Conservation (phyloP, 352 stramenopile species). For the Phytopythium mirpurense region DNA sequence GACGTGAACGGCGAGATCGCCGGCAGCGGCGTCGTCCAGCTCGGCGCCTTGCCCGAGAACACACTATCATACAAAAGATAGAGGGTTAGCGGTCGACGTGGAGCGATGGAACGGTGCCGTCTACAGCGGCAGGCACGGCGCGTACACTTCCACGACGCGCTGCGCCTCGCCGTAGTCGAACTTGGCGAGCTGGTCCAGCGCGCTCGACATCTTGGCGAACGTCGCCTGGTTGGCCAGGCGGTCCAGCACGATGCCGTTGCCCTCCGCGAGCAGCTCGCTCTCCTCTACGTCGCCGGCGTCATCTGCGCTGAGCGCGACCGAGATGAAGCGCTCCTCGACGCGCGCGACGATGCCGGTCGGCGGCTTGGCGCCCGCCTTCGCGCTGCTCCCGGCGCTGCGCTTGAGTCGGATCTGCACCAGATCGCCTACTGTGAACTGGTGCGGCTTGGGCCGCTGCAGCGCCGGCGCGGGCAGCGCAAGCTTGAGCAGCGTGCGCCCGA, state of each 20-base stretch:
- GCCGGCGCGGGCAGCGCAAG: slow-evolving; percentile 40
- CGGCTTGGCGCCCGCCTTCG: slow-evolving; percentile 12
- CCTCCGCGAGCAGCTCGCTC: slow-evolving; percentile 24
- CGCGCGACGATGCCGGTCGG: slow-evolving; percentile 61
- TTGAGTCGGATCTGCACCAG: slow-evolving; percentile 72
- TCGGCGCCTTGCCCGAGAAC: slow-evolving; percentile 42
- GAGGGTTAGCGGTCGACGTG: no score
- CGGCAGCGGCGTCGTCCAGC: slow-evolving; percentile 44
- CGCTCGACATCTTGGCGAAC: slow-evolving; percentile 61
- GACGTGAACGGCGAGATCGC: slow-evolving; percentile 42
- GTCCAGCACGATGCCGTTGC: slow-evolving; percentile 53
- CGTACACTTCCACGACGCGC: slow-evolving; percentile 58
- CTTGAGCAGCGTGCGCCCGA: slow-evolving; percentile 57
- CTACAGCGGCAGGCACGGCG: background rate
- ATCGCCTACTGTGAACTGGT: slow-evolving; percentile 83
- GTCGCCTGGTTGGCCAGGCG: slow-evolving; percentile 85
- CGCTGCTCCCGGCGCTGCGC: slow-evolving; percentile 1
- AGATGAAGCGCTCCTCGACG: slow-evolving; percentile 57
- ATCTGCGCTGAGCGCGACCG: slow-evolving; percentile 39
- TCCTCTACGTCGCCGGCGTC: slow-evolving; percentile 60
- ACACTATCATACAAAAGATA: slow-evolving; percentile 28
- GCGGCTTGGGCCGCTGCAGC: slow-evolving; percentile 47
- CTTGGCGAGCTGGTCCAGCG: slow-evolving; percentile 65
- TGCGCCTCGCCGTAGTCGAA: slow-evolving; percentile 51
- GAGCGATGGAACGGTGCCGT: no score